A percentile compares a stretch with the other conserved stretches of the same genome.
phyloP scores from a whole-genome alignment of 495 filamentous ascomycete genomes.

The Xylaria grammica region DNA sequence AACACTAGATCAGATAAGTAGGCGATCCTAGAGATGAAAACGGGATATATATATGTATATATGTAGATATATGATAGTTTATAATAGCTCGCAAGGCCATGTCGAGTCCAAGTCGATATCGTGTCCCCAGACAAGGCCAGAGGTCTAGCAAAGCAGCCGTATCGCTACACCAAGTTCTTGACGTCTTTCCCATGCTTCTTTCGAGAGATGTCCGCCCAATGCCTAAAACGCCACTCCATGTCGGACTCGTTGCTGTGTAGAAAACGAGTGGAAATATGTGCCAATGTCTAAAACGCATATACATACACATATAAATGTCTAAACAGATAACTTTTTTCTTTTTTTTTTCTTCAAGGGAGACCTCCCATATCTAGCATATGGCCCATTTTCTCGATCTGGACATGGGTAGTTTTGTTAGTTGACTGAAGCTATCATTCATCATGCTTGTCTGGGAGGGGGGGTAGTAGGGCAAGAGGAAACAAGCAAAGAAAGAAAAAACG shows the following conservation, averaged over 20 bases:
- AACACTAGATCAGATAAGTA: too few relatives aligned
- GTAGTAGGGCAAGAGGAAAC: too few relatives aligned
- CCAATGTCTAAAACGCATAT: constrained; percentile 12
- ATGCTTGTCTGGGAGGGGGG: too few relatives aligned
- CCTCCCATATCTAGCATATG: constrained; percentile 60
- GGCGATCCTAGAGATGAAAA: too few relatives aligned
- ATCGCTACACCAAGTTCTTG: not conserved
- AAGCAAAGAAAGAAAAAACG: not conserved
- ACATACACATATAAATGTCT: constrained; percentile 3
- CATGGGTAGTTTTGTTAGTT: constrained; percentile 9
- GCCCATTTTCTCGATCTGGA: constrained; percentile 73
- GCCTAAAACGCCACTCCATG: not conserved
- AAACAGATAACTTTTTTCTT: not conserved
- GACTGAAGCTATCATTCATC: too few relatives aligned
- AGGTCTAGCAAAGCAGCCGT: not conserved
- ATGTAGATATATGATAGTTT: too few relatives aligned
- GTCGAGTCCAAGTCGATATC: not conserved
- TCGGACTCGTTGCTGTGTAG: not conserved
- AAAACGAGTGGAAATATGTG: constrained; percentile 1
- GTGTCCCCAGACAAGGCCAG: not conserved
- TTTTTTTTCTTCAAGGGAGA: constrained; percentile 4
- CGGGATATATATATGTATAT: too few relatives aligned
- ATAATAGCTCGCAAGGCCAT: too few relatives aligned
- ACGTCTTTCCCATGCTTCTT: not conserved
- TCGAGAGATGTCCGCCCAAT: constrained; percentile 6